These are phyloP conservation scores for Boechera stricta DNA, from an alignment of 345 rosid species.

Conservation along the genomic window DNA sequence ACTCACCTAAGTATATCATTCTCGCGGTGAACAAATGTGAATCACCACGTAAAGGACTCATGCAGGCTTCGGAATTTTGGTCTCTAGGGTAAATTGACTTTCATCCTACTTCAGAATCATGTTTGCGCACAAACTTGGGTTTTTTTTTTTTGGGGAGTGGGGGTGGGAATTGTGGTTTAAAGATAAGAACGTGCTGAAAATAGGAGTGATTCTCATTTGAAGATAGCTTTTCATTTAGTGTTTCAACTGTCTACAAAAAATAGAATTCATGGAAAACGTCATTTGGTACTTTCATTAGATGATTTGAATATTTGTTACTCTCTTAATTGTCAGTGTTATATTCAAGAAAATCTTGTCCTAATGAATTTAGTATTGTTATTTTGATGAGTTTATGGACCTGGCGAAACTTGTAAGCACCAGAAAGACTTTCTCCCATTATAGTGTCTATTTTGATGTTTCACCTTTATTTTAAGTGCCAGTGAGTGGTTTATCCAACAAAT, in stretches of 20 bases:
- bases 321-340: neutral
- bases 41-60: slow-evolving; percentile 88
- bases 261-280: slow-evolving; percentile 7
- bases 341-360: neutral
- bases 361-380: neutral
- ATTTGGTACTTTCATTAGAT: neutral
- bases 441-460: neutral
- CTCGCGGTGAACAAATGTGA: slow-evolving; percentile 97
- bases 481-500: slow-evolving; percentile 3
- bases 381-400: slow-evolving; percentile 3
- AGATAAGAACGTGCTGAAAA: neutral
- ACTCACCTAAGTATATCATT: slow-evolving; percentile 70
- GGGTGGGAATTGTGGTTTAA: neutral
- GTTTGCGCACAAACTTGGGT: slow-evolving; percentile 5
- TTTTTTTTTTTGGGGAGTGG: neutral
- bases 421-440: neutral
- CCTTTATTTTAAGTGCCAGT: neutral
- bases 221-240: slow-evolving; percentile 12
- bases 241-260: neutral
- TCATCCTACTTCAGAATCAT: slow-evolving; percentile 26
- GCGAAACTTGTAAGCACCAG: slow-evolving; percentile 6
- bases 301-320: neutral
- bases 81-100: slow-evolving; percentile 70
- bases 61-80: slow-evolving; percentile 98
- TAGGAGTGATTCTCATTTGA: too few species aligned